Percentiles rank a stretch among this genome's conserved stretches.
These are phyloP conservation scores for Paramecium sexaurelia DNA, from an alignment of 73 alveolate species.

Conservation along the genomic window DNA sequence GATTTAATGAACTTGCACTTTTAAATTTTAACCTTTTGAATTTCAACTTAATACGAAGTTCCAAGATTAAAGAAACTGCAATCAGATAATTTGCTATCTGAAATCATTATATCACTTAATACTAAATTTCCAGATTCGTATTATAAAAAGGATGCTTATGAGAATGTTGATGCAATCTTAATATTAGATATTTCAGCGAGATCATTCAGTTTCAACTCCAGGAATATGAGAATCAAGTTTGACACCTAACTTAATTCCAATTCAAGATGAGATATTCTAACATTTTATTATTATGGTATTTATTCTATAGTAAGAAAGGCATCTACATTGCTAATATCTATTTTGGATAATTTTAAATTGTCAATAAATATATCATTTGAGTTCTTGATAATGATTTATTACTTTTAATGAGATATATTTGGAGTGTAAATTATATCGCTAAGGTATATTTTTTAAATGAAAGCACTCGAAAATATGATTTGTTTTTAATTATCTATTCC, in stretches of 20 bases:
- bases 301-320: not conserved
- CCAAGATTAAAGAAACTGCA: not conserved
- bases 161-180: not conserved
- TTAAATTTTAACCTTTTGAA: not conserved
- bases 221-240: not conserved
- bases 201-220: not conserved
- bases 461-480: not conserved
- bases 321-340: not conserved
- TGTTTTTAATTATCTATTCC: not conserved
- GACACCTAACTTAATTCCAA: not conserved
- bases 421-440: not conserved
- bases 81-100: not conserved
- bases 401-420: not conserved
- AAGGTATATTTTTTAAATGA: not conserved
- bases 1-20: not conserved
- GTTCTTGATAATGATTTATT: not conserved
- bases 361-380: not conserved
- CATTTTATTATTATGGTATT: not conserved
- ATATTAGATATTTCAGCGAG: not conserved
- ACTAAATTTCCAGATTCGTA: not conserved
- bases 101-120: not conserved
- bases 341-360: not conserved
- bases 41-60: not conserved
- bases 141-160: not conserved
- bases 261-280: not conserved